Base-by-base conservation (phyloP, 2,329 filamentous ascomycete species). In the Hortaea werneckii region DNA sequence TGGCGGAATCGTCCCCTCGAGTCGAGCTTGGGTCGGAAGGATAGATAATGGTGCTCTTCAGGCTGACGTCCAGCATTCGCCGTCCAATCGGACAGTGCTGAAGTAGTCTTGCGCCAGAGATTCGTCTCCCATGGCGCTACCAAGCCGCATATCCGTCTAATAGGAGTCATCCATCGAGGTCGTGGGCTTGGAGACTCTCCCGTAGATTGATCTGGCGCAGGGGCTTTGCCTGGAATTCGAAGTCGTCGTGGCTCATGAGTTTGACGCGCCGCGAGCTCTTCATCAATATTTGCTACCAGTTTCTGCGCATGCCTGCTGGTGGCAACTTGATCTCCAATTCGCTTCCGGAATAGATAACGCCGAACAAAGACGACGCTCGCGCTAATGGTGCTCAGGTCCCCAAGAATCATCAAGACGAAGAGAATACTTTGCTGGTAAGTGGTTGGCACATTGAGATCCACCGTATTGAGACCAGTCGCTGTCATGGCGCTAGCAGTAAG, bases 351-450 rank as follows among this genome's bases (percentile, higher is more conserved):
- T 13, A 30, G 50, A 34, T 46, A 50, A 13, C 37, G 30, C 28
- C 50, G 37, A 13, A 49, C 37, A 28, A 40, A 40, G 26, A 52
- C 50, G 2, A 50, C 42, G 11, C 45, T 49, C 13, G 49, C 43
- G 40, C 48, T 51, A 26, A 53, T 49, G 5, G 46, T 41, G 35
- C 41, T 50, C 30, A 51, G 34, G 29, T 51, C 47, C 9, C 51
- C 51, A 28, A 51, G 10, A 6, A 47, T 28, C 30, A 53, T 50
- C 7, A 52, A 43, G 12, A 52, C 41, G 32, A 46, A 45, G 6
- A 52, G 41, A 7, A 54, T 41, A 13, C 40, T 43, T 34, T 54
- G 51, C 37, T 52, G 49, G 34, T 47, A 54, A 29, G 43, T 47
- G 6, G 35, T 52, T 7, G 52, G 40, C 12, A 29, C 34, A n/a